Evolutionary conservation across 495 filamentous ascomycete genomes (phyloP).

Genomic region (Aspergillus conjunctus): DNA sequence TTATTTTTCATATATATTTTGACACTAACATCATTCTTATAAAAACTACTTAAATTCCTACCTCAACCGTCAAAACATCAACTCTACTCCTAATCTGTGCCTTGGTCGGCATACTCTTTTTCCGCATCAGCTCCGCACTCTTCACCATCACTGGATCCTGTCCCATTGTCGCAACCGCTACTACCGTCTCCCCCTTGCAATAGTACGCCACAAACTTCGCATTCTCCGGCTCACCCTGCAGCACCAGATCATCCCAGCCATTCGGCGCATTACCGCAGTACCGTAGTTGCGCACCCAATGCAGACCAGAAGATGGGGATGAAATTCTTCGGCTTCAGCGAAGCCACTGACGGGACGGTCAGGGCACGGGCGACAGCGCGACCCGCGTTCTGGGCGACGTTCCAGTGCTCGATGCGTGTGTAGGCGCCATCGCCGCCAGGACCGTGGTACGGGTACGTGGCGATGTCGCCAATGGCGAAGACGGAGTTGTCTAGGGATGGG

Average conservation of each 20-base stretch:
- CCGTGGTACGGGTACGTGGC: slow-evolving; percentile 94
- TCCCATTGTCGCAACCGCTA: slow-evolving; percentile 89
- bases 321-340: slow-evolving; percentile 64
- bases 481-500: slow-evolving; percentile 64
- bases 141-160: slow-evolving; percentile 86
- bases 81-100: slow-evolving; percentile 70
- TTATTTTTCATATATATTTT: no score
- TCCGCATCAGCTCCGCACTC: slow-evolving; percentile 81
- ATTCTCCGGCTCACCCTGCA: slow-evolving; percentile 76
- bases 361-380: slow-evolving; percentile 65
- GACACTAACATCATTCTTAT: no score
- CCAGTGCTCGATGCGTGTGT: slow-evolving; percentile 90
- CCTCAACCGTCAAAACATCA: slow-evolving; percentile 66
- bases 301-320: slow-evolving; percentile 95
- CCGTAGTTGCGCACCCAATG: slow-evolving; percentile 81
- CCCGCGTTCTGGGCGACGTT: slow-evolving; percentile 95
- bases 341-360: slow-evolving; percentile 11
- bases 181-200: slow-evolving; percentile 80
- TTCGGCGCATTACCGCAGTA: slow-evolving; percentile 85
- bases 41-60: slow-evolving; percentile 38
- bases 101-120: slow-evolving; percentile 80
- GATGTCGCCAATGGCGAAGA: slow-evolving; percentile 95
- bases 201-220: slow-evolving; percentile 90
- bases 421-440: slow-evolving; percentile 69
- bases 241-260: slow-evolving; percentile 81